Conservation (phyloP, 1,284 basidiomycete genomes). For the Tremellales sp. region DNA sequence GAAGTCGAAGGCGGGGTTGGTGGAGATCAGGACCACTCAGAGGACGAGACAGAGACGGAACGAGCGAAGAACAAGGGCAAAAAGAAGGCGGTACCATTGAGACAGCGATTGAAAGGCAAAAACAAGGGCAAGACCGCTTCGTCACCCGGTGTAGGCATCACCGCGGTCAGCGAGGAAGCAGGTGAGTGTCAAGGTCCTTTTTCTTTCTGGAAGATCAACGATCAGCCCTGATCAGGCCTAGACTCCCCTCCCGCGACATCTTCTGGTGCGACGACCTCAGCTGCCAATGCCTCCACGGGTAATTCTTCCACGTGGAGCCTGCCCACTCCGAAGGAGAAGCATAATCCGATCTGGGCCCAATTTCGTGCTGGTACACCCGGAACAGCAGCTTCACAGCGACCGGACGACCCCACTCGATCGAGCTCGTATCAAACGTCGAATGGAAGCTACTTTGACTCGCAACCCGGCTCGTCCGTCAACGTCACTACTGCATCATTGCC, state of each 20-base stretch:
- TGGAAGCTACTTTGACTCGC: conserved; percentile 19
- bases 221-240: too few relatives aligned
- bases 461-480: conserved; percentile 3
- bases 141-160: neutral
- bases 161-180: neutral
- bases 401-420: neutral
- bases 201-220: too few relatives aligned
- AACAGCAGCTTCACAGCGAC: neutral
- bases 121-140: neutral
- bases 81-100: conserved; percentile 5
- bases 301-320: conserved; percentile 19
- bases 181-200: neutral
- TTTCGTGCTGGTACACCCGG: conserved; percentile 15
- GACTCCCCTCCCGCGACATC: too few relatives aligned
- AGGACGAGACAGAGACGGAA: conserved; percentile 27
- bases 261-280: too few relatives aligned
- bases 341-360: conserved; percentile 18
- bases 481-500: conserved; percentile 7
- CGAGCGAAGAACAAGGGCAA: conserved; percentile 17
- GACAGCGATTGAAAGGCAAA: neutral
- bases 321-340: conserved; percentile 20
- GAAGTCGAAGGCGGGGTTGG: conserved; percentile 19
- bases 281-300: too few relatives aligned
- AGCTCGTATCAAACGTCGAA: neutral
- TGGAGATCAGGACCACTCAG: conserved; percentile 6